Percentiles rank a stretch among this genome's conserved stretches.
Conservation (phyloP, 2,329 filamentous ascomycete species). For the Colletotrichum lindemuthianum region DNA sequence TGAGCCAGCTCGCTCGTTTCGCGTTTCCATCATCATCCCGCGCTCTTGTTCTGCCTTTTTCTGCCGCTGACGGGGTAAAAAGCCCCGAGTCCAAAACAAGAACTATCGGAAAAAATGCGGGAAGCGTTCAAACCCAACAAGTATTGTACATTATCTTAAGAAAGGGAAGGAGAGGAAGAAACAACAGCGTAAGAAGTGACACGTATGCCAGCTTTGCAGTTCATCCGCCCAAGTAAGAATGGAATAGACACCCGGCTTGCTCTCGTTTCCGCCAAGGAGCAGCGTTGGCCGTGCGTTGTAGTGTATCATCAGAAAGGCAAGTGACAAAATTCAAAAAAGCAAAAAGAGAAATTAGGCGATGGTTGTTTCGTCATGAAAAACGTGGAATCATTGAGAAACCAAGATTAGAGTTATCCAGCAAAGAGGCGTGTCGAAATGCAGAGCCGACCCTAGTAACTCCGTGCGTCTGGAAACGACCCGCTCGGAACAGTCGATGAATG, state of each 20-base stretch:
- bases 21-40: slow-evolving; percentile 19
- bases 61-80: neutral
- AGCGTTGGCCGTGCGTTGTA: slow-evolving; percentile 19
- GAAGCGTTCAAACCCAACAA: slow-evolving; percentile 2
- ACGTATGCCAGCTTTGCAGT: slow-evolving; percentile 18
- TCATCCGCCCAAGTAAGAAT: slow-evolving; percentile 24
- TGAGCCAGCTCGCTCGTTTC: slow-evolving; percentile 17
- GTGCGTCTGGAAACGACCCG: slow-evolving; percentile 7
- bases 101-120: slow-evolving; percentile 1
- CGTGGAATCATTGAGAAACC: slow-evolving; percentile 37
- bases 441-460: slow-evolving; percentile 25
- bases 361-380: slow-evolving; percentile 36
- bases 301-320: slow-evolving; percentile 32
- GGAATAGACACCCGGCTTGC: slow-evolving; percentile 16
- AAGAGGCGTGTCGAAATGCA: slow-evolving; percentile 20
- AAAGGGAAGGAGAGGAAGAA: slow-evolving; percentile 19
- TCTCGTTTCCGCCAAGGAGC: slow-evolving; percentile 11
- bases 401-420: slow-evolving; percentile 23
- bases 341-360: slow-evolving; percentile 22
- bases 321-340: slow-evolving; percentile 1
- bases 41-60: slow-evolving; percentile 1
- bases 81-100: neutral
- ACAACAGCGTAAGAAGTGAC: slow-evolving; percentile 8
- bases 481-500: slow-evolving; percentile 21
- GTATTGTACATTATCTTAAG: slow-evolving; percentile 38